Base-by-base conservation (phyloP, 768 basidiomycete species). In the Chlorophyllum brunneum region DNA sequence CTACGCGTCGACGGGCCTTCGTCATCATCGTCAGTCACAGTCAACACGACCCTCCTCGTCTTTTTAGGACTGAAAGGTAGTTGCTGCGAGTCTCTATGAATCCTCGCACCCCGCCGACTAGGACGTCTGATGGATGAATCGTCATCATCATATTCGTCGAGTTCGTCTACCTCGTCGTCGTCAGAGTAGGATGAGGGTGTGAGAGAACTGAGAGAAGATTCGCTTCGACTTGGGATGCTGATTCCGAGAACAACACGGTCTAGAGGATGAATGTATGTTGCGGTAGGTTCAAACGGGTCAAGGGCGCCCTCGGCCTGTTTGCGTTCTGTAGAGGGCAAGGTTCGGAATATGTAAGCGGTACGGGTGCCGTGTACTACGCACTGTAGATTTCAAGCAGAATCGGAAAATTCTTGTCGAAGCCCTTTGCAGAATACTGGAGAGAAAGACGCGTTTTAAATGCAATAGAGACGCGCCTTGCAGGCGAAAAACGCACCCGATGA, bases 271-370 rank as follows among this genome's bases (percentile, higher is more conserved):
- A 90, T 73, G 53, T 79, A 71, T 31, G 62, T 49, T 2, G 78
- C 80, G 18, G 77, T 74, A 18, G 87, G 86, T 59, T 89, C 79
- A 63, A 91, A 90, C 0, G 65, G 61, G 1, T 63, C 63, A 18
- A 86, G 69, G 6, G 62, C 55, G 16, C 77, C 79, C 4, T 60
- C 63, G 26, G 55, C 61, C 61, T 80, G 68, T 63, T 78, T 75
- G 37, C 61, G 67, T 58, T 75, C 86, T 88, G 54, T 23, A 22
- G 41, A 33, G 34, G n/a, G n/a, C n/a, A 48, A 30, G 7, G 16
- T 42, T 44, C 50, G 55, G 42, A 15, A 30, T 27, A 23, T 45
- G 63, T n/a, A 61, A 54, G 50, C 11, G 27, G 27, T 22, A 46
- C 7, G 50, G 52, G 38, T 18, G n/a, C 34, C 38, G 29, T 53